These are phyloP conservation scores for Ophioceras dolichostomum DNA, from an alignment of 2,329 filamentous ascomycete genomes.

Conservation along the genomic window DNA sequence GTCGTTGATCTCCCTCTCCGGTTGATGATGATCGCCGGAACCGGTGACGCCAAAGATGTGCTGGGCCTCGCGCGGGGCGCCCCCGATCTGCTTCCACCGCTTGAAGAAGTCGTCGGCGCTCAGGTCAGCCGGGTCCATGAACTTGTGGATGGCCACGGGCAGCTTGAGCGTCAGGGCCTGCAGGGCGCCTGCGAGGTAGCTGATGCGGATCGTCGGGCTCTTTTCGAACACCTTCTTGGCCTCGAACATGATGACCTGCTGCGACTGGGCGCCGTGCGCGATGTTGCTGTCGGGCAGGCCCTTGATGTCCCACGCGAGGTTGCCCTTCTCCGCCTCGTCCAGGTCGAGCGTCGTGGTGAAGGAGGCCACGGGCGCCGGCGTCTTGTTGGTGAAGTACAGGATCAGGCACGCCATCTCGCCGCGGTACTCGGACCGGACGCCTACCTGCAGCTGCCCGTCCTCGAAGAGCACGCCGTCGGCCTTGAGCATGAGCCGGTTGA, in stretches of 20 bases:
- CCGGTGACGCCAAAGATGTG: conserved; percentile 61
- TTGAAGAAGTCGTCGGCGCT: conserved; percentile 94
- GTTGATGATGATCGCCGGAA: conserved; percentile 35
- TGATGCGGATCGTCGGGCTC: conserved; percentile 83
- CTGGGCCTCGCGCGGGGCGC: conserved; percentile 75
- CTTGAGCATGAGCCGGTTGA: conserved; percentile 66
- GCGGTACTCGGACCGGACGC: conserved; percentile 85
- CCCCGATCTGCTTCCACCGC: conserved; percentile 97
- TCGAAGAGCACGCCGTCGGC: conserved; percentile 87
- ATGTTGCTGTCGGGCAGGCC: conserved; percentile 77
- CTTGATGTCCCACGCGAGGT: conserved; percentile 77
- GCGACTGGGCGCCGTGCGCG: conserved; percentile 61
- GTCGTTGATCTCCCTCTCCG: conserved; percentile 55
- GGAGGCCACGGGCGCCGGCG: conserved; percentile 68
- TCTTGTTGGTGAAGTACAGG: conserved; percentile 92
- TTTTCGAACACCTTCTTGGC: conserved; percentile 70
- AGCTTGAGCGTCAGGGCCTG: conserved; percentile 88
- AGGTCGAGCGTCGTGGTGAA: conserved; percentile 93
- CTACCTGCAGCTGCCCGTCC: conserved; percentile 86
- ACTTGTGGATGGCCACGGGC: conserved; percentile 82
- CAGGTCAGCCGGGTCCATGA: conserved; percentile 87
- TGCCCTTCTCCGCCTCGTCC: conserved; percentile 49
- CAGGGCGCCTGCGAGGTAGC: conserved; percentile 84
- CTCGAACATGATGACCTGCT: conserved; percentile 93
- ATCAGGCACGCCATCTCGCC: conserved; percentile 94